Evolutionary conservation across 345 rosid genomes (phyloP), one percentile per base, ranked within the genome.

Genomic region (Combretum micranthum): DNA sequence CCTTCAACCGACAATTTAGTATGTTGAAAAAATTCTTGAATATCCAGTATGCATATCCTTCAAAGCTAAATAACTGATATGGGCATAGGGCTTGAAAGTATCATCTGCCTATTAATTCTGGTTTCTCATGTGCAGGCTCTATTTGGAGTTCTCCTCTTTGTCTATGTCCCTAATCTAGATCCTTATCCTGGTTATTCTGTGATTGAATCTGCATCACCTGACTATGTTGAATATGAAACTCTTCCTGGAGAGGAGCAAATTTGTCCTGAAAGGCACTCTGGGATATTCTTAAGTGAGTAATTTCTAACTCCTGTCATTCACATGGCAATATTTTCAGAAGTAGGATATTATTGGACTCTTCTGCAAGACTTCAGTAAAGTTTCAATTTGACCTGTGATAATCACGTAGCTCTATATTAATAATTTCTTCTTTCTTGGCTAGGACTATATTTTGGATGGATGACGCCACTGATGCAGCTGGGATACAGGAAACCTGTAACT

Each of bases 391-490:
- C 39, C 39, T 32, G 1, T 32, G 39, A 32, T 32, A 32, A 32
- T 32, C 9, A 32, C 9, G 9, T 32, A 32, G 1, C 1, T 32
- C 4, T 32, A 32, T 32, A 6, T 32, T 3, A 5, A 2, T 32
- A 32, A 7, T 32, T 32, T 7, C 10, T 32, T 32, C 39, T 32
- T 4, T 32, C 39, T 32, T 32, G 39, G 39, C 50, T 69, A 93
- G 99, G 69, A 62, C 89, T 79, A 59, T 67, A 79, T 69, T 86
- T 93, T 54, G 69, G 80, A 52, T 93, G 97, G 99, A 87, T 93
- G 76, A 85, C 85, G 59, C 91, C 97, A 19, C 84, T 93, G 43
- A 80, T 93, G 97, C 72, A 72, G 80, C 77, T 74, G 70, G 97
- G 99, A 21, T 86, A 83, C 69, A 89, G 54, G 71, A 83, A 80